These are phyloP conservation scores for Paracamarosporium sp. DNA, from an alignment of 2,329 filamentous ascomycete genomes.

Conservation along the genomic window DNA sequence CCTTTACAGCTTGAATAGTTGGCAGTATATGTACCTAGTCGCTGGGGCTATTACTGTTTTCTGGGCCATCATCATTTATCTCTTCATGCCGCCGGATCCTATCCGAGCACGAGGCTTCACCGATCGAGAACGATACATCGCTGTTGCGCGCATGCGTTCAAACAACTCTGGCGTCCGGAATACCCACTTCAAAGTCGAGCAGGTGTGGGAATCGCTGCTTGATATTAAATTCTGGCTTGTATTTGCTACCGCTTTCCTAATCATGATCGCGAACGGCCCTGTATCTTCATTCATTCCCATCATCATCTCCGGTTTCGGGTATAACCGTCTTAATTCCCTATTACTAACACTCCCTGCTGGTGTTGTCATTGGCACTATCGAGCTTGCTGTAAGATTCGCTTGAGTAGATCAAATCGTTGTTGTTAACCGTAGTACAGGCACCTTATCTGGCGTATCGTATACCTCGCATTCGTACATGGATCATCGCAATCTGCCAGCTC, in stretches of 20 bases:
- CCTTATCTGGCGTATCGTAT: conserved; percentile 34
- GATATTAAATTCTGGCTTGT: conserved; percentile 63
- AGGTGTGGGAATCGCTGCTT: conserved; percentile 63
- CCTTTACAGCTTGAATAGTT: conserved; percentile 18
- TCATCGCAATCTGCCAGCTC: conserved; percentile 31
- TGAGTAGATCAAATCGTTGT: not conserved
- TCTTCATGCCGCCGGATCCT: conserved; percentile 52
- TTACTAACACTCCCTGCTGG: conserved; percentile 33
- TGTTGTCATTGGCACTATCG: conserved; percentile 30
- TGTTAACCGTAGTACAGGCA: not conserved
- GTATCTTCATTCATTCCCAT: conserved; percentile 39
- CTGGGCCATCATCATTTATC: conserved; percentile 38
- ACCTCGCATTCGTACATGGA: conserved; percentile 36
- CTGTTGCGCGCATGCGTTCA: conserved; percentile 72
- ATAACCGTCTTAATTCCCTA: conserved; percentile 32
- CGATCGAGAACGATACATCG: conserved; percentile 51
- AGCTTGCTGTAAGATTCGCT: conserved; percentile 15
- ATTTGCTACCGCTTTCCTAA: conserved; percentile 33
- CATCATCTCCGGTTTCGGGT: conserved; percentile 38
- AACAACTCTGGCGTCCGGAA: conserved; percentile 79
- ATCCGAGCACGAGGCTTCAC: conserved; percentile 47
- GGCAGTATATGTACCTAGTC: conserved; percentile 43
- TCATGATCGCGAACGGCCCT: conserved; percentile 41
- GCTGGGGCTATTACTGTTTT: conserved; percentile 34
- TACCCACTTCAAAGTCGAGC: conserved; percentile 70